A percentile compares a stretch with the other conserved stretches of the same genome.
phyloP scores from a whole-genome alignment of 352 stramenopile species.

The Globisporangium orthogonon region DNA sequence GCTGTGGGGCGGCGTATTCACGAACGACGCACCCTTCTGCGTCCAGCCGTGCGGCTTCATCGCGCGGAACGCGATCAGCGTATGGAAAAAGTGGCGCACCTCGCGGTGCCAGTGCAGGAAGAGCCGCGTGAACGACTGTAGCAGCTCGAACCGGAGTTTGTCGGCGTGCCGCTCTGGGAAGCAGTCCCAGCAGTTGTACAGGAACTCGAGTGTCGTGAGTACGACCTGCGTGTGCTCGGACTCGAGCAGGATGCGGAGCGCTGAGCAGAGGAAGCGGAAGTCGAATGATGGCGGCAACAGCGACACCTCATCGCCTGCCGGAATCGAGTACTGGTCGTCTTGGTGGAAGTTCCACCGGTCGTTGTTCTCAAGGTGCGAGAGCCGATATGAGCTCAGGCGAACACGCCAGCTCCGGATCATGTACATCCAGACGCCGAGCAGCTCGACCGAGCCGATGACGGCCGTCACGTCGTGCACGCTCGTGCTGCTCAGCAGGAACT shows the following conservation, averaged over 20 bases:
- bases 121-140: constrained; percentile 69
- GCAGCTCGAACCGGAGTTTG: constrained; percentile 77
- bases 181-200: constrained; percentile 89
- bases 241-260: constrained; percentile 71
- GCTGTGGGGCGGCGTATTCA: constrained; percentile 83
- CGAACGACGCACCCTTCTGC: constrained; percentile 77
- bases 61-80: constrained; percentile 74
- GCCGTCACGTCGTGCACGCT: constrained; percentile 85
- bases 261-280: constrained; percentile 79
- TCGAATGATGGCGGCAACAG: constrained; percentile 83
- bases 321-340: constrained; percentile 87
- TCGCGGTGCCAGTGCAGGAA: constrained; percentile 88
- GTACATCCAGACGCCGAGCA: constrained; percentile 89
- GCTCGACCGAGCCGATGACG: constrained; percentile 81
- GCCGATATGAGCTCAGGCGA: constrained; percentile 74
- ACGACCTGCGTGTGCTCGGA: constrained; percentile 86
- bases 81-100: constrained; percentile 85
- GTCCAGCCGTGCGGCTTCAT: constrained; percentile 87
- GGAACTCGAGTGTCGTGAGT: constrained; percentile 80
- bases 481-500: constrained; percentile 82
- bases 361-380: constrained; percentile 87
- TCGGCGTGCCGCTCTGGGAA: constrained; percentile 85
- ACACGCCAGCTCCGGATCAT: constrained; percentile 90
- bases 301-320: constrained; percentile 79
- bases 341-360: constrained; percentile 89